phyloP scores from a whole-genome alignment of 2,329 filamentous ascomycete species.

The Aspergillus nomiae region DNA sequence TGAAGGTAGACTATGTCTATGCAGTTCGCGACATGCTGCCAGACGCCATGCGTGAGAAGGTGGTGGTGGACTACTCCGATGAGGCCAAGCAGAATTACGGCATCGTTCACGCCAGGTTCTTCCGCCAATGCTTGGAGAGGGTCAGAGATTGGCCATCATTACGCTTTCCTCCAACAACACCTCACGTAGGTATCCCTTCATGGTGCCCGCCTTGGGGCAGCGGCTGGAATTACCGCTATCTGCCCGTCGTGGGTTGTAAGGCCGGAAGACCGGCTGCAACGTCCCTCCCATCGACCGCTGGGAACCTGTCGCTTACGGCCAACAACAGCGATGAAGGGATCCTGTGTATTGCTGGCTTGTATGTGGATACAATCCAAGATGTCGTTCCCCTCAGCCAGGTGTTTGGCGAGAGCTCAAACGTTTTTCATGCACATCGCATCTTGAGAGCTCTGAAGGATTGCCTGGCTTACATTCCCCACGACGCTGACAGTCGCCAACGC shows the following conservation, averaged over 20 bases:
- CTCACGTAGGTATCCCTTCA: background rate
- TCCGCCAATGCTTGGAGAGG: background rate
- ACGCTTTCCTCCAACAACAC: background rate
- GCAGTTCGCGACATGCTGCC: background rate
- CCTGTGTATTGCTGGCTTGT: background rate
- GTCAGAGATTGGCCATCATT: background rate
- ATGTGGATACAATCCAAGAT: background rate
- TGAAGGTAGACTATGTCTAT: background rate
- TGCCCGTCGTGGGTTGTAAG: background rate
- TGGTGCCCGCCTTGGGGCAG: background rate
- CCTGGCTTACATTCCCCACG: background rate
- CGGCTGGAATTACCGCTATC: background rate
- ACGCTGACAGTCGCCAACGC: background rate
- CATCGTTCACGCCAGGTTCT: background rate
- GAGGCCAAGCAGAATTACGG: background rate
- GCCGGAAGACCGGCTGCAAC: background rate
- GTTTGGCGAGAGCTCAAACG: background rate
- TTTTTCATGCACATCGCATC: background rate
- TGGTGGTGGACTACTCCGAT: background rate
- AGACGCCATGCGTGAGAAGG: background rate
- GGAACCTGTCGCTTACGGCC: background rate
- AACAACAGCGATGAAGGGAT: background rate
- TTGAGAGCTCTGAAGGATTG: background rate
- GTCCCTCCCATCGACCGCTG: background rate
- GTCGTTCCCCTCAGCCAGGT: background rate